Conservation (phyloP, 345 rosid species). For the Sisymbrium altissimum region DNA sequence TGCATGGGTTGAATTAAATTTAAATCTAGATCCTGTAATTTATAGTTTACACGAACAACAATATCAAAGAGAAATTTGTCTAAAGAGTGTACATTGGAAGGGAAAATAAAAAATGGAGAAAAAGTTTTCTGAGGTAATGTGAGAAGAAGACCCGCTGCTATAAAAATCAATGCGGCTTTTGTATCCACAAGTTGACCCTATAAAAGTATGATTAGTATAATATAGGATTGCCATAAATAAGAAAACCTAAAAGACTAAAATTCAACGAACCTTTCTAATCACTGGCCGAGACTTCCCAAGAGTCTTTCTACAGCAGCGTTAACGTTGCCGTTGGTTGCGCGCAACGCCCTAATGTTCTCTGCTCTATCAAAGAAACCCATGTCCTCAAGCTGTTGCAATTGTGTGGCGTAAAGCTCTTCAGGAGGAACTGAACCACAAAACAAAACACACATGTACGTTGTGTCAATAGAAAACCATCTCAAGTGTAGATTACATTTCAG, state of each 20-base stretch:
- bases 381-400: slow-evolving; percentile 67
- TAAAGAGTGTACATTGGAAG: neutral
- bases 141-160: neutral
- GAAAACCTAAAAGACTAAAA: neutral
- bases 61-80: neutral
- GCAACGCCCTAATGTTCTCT: slow-evolving; percentile 78
- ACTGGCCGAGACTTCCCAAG: slow-evolving; percentile 58
- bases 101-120: neutral
- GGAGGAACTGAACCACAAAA: slow-evolving; percentile 54
- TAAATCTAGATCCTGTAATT: too few relatives aligned
- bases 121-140: neutral
- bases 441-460: neutral
- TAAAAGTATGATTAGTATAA: neutral
- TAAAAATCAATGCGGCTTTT: neutral
- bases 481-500: neutral
- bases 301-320: slow-evolving; percentile 93
- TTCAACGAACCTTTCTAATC: slow-evolving; percentile 22
- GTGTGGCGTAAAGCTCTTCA: slow-evolving; percentile 78
- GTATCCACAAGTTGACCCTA: slow-evolving; percentile 6
- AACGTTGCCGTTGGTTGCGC: slow-evolving; percentile 81
- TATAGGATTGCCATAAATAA: neutral
- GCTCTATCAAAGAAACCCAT: slow-evolving; percentile 86
- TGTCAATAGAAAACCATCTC: neutral
- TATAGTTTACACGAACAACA: too few relatives aligned
- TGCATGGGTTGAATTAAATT: too few relatives aligned